Conservation (phyloP, 805 yeast species). For the Pichia insulana region DNA sequence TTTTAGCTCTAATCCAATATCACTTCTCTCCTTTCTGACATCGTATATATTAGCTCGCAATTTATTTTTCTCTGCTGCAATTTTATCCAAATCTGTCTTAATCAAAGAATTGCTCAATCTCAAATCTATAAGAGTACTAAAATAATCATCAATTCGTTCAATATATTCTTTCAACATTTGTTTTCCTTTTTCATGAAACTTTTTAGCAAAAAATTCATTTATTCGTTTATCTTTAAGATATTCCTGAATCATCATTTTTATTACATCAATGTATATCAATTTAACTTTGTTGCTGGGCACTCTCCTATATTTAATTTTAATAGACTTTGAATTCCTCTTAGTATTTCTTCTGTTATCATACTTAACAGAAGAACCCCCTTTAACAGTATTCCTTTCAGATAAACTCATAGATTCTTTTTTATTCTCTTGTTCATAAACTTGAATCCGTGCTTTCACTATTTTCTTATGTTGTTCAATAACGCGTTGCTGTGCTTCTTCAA, state of each 20-base stretch:
- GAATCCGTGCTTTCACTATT: background rate
- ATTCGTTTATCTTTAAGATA: slow-evolving; percentile 17
- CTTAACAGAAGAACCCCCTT: background rate
- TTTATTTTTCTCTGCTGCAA: slow-evolving; percentile 24
- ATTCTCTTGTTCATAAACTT: background rate
- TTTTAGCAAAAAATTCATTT: slow-evolving; percentile 8
- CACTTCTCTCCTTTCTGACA: slow-evolving; percentile 18
- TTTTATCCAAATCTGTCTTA: slow-evolving; percentile 22
- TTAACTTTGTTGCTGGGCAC: slow-evolving; percentile 22
- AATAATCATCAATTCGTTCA: slow-evolving; percentile 20
- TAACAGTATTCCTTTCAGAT: too few relatives aligned
- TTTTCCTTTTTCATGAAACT: background rate
- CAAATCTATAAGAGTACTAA: slow-evolving; percentile 28
- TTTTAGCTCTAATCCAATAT: slow-evolving; percentile 10
- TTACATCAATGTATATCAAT: slow-evolving; percentile 27
- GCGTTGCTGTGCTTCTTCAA: slow-evolving; percentile 1
- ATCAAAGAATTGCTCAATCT: slow-evolving; percentile 29
- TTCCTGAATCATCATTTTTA: slow-evolving; percentile 25
- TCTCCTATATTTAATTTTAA: slow-evolving; percentile 21
- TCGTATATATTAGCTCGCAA: slow-evolving; percentile 25
- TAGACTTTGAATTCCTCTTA: slow-evolving; percentile 3
- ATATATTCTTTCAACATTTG: slow-evolving; percentile 18
- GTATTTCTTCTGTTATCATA: slow-evolving; percentile 2
- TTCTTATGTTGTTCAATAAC: slow-evolving; percentile 2
- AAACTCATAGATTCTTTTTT: background rate